Conservation (phyloP, 23 red algal species). For the Gracilaria domingensis region DNA sequence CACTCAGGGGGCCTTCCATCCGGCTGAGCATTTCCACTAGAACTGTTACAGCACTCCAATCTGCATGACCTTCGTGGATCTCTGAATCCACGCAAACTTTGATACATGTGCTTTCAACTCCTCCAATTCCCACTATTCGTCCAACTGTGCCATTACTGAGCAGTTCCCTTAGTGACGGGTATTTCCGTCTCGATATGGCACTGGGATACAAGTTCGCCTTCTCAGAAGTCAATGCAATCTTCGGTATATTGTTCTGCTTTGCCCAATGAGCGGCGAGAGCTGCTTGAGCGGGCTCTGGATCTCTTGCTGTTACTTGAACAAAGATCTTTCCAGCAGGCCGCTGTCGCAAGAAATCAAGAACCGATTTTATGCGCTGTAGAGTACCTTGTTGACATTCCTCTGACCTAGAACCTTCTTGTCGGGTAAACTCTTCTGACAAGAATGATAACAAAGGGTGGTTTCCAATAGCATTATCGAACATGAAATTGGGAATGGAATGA, state of each 20-base stretch:
- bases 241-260: not conserved
- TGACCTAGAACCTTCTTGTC: constrained; percentile 10
- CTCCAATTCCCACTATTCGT: constrained; percentile 40
- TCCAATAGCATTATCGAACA: constrained; percentile 33
- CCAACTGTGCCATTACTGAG: not conserved
- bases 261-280: constrained; percentile 7
- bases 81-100: constrained; percentile 33
- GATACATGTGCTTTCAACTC: constrained; percentile 41
- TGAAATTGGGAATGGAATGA: not conserved
- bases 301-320: constrained; percentile 41
- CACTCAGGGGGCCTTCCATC: constrained; percentile 65
- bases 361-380: constrained; percentile 1
- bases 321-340: constrained; percentile 3
- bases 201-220: not conserved
- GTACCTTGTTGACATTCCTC: not conserved
- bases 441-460: constrained; percentile 5
- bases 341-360: constrained; percentile 27
- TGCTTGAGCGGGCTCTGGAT: constrained; percentile 25
- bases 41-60: constrained; percentile 53
- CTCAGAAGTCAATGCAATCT: not conserved
- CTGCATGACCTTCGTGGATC: constrained; percentile 27
- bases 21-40: constrained; percentile 55
- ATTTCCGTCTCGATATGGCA: not conserved
- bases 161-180: constrained; percentile 12
- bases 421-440: constrained; percentile 15